Evolutionary conservation across 345 rosid genomes (phyloP).

Genomic region (Physaria fendleri): DNA sequence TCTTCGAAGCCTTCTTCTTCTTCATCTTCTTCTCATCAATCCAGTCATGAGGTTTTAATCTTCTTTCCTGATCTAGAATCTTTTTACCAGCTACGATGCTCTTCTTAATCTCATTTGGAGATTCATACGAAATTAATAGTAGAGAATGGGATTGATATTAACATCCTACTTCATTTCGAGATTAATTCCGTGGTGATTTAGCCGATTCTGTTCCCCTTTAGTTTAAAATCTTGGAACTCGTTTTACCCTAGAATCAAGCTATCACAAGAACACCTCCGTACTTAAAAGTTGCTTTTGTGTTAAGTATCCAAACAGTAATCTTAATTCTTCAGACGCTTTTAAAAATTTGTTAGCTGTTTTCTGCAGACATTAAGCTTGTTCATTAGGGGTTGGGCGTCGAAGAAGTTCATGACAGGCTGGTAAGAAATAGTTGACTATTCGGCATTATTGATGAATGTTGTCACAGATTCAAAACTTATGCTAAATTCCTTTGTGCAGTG

Average conservation of each 20-base stretch:
- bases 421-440: constrained; percentile 16
- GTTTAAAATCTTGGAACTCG: constrained; percentile 18
- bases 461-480: background rate
- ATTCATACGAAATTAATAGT: background rate
- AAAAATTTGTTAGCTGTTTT: background rate
- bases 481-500: constrained; percentile 50
- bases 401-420: constrained; percentile 99
- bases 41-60: constrained; percentile 68
- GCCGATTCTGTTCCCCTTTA: background rate
- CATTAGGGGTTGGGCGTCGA: constrained; percentile 94
- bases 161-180: background rate
- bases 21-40: constrained; percentile 51
- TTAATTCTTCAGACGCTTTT: background rate
- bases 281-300: background rate
- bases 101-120: background rate
- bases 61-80: constrained; percentile 3
- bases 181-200: background rate
- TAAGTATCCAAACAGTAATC: background rate
- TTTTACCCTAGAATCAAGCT: constrained; percentile 11
- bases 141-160: background rate
- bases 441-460: background rate
- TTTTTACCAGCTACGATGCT: background rate
- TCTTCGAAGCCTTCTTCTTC: constrained; percentile 63
- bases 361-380: constrained; percentile 85
- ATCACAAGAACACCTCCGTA: constrained; percentile 7